These are phyloP conservation scores for Fragaria ananassa DNA, from an alignment of 306 rosid genomes.

Conservation along the genomic window DNA sequence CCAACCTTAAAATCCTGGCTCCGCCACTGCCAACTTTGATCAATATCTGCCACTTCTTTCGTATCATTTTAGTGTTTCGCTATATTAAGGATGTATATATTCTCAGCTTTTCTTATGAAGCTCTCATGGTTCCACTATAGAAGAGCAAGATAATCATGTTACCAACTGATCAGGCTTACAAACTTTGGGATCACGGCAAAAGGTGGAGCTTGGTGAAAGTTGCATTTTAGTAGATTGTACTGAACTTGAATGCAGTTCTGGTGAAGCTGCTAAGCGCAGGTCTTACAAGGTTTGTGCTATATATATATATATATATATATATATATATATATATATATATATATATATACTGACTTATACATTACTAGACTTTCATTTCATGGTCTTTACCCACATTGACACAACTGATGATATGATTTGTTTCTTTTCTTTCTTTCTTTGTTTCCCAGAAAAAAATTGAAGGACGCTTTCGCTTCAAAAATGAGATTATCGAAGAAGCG, in stretches of 20 bases:
- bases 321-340: no score
- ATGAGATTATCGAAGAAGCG: constrained; percentile 1
- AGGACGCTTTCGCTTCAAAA: constrained; percentile 6
- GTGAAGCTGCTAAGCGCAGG: neutral
- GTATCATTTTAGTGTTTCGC: neutral
- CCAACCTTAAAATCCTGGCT: no score
- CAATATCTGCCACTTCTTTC: neutral
- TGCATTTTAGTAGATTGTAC: neutral
- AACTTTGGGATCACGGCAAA: neutral
- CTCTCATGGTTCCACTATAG: neutral
- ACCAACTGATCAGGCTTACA: neutral
- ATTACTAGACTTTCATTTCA: neutral
- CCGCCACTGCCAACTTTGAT: no score
- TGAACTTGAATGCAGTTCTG: neutral
- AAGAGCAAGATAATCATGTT: neutral
- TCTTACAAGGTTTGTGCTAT: constrained; percentile 8
- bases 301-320: no score
- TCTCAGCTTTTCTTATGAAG: neutral
- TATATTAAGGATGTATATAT: neutral
- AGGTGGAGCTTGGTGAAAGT: constrained; percentile 11
- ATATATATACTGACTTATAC: neutral
- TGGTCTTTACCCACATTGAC: neutral
- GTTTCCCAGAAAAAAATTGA: constrained; percentile 1
- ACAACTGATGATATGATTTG: neutral
- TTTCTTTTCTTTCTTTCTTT: neutral